Evolutionary conservation across 176 grass and related monocot species (phyloP).

Genomic region (Aechmea fasciata): DNA sequence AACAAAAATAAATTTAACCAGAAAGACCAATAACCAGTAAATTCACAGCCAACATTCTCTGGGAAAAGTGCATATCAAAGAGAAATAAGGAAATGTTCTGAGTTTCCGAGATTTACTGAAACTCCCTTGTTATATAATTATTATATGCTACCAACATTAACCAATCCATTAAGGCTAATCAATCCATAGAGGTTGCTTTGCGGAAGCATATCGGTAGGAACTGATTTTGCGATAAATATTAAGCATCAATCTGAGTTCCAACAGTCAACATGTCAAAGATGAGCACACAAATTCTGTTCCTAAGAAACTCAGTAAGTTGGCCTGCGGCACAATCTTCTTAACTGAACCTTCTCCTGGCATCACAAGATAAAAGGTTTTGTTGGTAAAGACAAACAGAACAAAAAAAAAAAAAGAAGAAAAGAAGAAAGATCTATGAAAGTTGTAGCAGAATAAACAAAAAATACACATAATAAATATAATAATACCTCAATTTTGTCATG

Average conservation of each 20-base stretch:
- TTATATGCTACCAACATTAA: no score
- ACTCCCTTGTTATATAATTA: no score
- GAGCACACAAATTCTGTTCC: not conserved
- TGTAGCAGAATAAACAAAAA: not conserved
- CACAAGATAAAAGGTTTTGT: not conserved
- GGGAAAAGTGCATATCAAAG: no score
- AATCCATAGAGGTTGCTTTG: no score
- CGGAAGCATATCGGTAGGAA: not conserved
- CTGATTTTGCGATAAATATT: not conserved
- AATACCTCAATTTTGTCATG: slow-evolving; percentile 73
- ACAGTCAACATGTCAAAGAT: not conserved
- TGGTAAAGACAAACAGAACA: not conserved
- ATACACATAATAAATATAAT: not conserved
- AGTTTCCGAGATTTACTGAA: no score
- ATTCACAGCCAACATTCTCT: no score
- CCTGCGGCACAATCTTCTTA: slow-evolving; percentile 48
- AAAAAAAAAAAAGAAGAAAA: not conserved
- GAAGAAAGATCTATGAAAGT: not conserved
- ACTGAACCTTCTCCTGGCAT: slow-evolving; percentile 49
- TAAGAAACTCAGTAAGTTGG: slow-evolving; percentile 30
- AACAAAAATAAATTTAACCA: no score
- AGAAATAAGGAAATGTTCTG: no score
- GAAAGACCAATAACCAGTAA: no score
- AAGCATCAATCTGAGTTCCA: not conserved
- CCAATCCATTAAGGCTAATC: no score